A percentile compares a stretch with the other conserved stretches of the same genome.
Conservation (phyloP, 371 early-diverging fungal genomes). For the Mortierella polycephala region DNA sequence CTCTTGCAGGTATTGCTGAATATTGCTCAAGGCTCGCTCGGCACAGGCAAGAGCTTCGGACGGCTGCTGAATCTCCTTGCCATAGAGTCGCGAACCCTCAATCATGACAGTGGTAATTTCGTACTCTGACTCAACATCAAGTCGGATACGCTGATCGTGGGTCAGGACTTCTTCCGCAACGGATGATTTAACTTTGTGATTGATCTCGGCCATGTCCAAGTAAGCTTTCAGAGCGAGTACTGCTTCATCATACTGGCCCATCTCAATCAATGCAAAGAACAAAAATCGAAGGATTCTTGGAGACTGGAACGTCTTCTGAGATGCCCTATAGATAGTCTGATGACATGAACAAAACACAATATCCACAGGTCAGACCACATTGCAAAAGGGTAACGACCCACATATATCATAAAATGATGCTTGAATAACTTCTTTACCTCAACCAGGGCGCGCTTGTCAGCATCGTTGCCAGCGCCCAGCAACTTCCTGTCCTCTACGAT, state of each 20-base stretch:
- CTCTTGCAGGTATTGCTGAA: constrained; percentile 47
- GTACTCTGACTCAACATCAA: constrained; percentile 42
- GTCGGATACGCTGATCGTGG: constrained; percentile 43
- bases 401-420: no score
- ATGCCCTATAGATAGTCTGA: constrained; percentile 71
- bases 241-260: constrained; percentile 84
- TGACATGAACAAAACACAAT: no score
- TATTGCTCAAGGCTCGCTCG: constrained; percentile 56
- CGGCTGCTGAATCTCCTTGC: constrained; percentile 60
- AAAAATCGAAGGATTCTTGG: constrained; percentile 76
- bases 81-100: constrained; percentile 61
- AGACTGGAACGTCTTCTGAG: constrained; percentile 78
- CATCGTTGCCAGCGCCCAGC: constrained; percentile 58
- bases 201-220: constrained; percentile 63
- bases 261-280: constrained; percentile 62
- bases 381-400: background rate
- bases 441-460: constrained; percentile 58
- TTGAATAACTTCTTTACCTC: constrained; percentile 3
- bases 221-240: constrained; percentile 76
- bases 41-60: constrained; percentile 64
- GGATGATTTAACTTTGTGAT: constrained; percentile 34
- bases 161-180: constrained; percentile 27
- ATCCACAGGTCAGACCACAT: no score
- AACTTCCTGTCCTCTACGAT: constrained; percentile 69
- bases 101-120: constrained; percentile 58